A percentile compares a stretch with the other conserved stretches of the same genome.
Conservation (phyloP, 2,329 filamentous ascomycete genomes). For the Arthrobotrys musiformis region DNA sequence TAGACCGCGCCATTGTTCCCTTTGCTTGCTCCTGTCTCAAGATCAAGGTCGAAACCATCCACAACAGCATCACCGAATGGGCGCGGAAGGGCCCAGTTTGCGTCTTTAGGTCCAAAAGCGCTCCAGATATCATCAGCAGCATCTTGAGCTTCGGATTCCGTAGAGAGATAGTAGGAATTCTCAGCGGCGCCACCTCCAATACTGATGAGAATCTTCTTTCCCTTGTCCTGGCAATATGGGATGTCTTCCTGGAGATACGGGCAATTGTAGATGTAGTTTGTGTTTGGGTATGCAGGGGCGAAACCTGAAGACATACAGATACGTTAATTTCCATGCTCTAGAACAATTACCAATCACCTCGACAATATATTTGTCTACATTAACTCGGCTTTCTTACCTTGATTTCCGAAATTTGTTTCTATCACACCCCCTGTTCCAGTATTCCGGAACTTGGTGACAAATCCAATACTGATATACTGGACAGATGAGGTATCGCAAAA, state of each 20-base stretch:
- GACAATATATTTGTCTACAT: constrained; percentile 59
- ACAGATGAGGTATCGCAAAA: constrained; percentile 61
- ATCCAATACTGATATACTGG: constrained; percentile 65
- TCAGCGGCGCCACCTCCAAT: constrained; percentile 64
- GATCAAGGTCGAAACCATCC: constrained; percentile 67
- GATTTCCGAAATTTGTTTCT: constrained; percentile 62
- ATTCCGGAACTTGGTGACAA: constrained; percentile 63
- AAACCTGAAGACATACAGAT: constrained; percentile 11
- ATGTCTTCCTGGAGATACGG: constrained; percentile 64
- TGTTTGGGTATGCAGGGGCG: constrained; percentile 8
- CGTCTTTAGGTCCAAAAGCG: constrained; percentile 62
- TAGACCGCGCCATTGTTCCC: constrained; percentile 23
- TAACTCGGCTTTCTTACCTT: constrained; percentile 63
- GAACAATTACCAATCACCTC: no score
- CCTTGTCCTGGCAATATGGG: constrained; percentile 63
- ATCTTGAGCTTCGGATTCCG: constrained; percentile 61
- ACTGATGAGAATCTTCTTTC: constrained; percentile 66
- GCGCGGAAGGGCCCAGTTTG: constrained; percentile 60
- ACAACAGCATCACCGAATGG: constrained; percentile 67
- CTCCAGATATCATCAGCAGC: constrained; percentile 66
- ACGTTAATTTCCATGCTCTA: background rate
- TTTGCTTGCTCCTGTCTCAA: constrained; percentile 54
- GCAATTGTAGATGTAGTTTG: constrained; percentile 60
- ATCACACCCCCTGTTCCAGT: constrained; percentile 63
- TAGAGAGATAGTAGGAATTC: constrained; percentile 52